These are phyloP conservation scores for Trichoderma sp. DNA, from an alignment of 2,329 filamentous ascomycete species.

Conservation along the genomic window DNA sequence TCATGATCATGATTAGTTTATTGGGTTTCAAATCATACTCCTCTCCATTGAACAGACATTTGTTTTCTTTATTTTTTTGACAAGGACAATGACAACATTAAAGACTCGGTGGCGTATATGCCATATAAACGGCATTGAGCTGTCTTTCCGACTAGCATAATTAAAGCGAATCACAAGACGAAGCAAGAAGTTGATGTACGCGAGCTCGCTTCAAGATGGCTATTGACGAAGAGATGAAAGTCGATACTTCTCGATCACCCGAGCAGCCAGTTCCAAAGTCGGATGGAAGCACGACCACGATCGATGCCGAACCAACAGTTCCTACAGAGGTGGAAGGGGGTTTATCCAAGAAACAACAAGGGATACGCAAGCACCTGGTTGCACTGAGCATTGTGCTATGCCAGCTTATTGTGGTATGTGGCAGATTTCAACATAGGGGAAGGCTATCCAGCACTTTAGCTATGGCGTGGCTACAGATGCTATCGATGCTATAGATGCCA, in stretches of 20 bases:
- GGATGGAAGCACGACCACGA: constrained; percentile 3
- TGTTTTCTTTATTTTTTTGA: background rate
- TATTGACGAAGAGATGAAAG: background rate
- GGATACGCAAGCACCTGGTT: constrained; percentile 2
- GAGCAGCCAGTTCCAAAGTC: background rate
- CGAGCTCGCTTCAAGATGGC: background rate
- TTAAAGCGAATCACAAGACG: background rate
- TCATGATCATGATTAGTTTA: background rate
- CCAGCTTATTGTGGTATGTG: constrained; percentile 17
- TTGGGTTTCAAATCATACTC: background rate
- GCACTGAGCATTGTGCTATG: constrained; percentile 19
- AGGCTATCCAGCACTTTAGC: no score
- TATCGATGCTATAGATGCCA: no score
- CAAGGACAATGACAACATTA: background rate
- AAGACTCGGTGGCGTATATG: background rate
- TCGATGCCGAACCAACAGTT: constrained; percentile 9
- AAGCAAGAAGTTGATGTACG: background rate
- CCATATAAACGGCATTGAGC: background rate
- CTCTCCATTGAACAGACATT: background rate
- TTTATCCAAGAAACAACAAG: background rate
- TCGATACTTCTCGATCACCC: background rate
- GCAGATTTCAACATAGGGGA: background rate
- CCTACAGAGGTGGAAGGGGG: background rate
- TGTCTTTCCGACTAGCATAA: background rate
- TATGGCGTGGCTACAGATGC: no score